Percentiles rank a stretch among this genome's conserved stretches.
phyloP scores from a whole-genome alignment of 345 rosid species.

The Eucalyptus globulus region DNA sequence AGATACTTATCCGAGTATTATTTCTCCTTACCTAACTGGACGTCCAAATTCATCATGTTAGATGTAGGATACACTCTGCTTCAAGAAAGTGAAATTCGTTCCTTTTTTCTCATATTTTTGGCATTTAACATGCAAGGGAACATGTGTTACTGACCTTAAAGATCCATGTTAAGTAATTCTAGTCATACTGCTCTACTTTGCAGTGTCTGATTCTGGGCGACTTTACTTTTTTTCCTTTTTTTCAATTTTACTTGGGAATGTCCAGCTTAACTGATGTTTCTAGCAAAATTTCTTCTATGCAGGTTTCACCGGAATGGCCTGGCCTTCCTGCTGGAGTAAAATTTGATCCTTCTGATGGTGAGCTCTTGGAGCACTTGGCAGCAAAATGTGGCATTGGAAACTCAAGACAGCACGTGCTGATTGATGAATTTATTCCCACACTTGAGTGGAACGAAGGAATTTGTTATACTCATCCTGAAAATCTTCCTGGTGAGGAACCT shows the following conservation, averaged over 20 bases:
- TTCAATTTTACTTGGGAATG: neutral
- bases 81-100: neutral
- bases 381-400: conserved; percentile 63
- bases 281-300: neutral
- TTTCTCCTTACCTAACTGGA: neutral
- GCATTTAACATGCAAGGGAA: neutral
- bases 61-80: neutral
- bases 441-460: conserved; percentile 61
- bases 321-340: conserved; percentile 91
- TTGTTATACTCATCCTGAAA: conserved; percentile 83
- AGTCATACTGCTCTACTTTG: neutral
- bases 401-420: conserved; percentile 35
- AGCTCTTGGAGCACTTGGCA: conserved; percentile 60
- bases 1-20: neutral
- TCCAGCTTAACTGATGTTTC: neutral
- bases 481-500: conserved; percentile 65
- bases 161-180: neutral
- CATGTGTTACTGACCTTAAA: neutral
- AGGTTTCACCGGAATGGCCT: conserved; percentile 73
- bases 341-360: conserved; percentile 84
- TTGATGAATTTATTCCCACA: conserved; percentile 65
- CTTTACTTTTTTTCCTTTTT: neutral
- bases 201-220: neutral
- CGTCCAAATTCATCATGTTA: neutral
- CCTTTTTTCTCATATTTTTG: neutral